Evolutionary conservation across 305 asterid species (phyloP), one percentile per base, ranked within the genome.

Genomic region (Fraxinus xanthoxyloides): DNA sequence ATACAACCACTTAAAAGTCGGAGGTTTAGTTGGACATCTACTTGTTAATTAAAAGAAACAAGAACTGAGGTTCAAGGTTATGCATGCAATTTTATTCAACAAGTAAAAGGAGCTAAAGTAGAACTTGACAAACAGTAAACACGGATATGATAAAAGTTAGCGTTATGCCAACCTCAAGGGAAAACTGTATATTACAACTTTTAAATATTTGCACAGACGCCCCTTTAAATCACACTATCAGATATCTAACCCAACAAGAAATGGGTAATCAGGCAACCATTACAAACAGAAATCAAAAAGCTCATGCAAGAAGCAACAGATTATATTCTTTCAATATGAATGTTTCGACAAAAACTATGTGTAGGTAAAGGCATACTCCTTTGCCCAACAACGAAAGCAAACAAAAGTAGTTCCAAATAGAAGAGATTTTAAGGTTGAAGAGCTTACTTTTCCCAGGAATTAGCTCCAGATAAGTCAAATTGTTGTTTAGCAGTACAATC

Each of bases 361-460:
- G 8, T 28, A 0, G 73, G 34, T 65, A 26, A 26, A 65, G 7
- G 17, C n/a, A 4, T 24, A n/a, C 73, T 10, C 7, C 30, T 30
- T 56, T 36, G 67, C 38, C 34, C 61, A 30, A 38, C 54, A 72
- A 83, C 76, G 70, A 65, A 81, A 65, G 67, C 77, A 54, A 81
- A 72, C 69, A 63, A 82, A 54, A 72, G 4, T 81, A 75, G 54
- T 72, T 31, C 0, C 21, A 23, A 77, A 75, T 36, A 79, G 19
- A 43, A 36, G 43, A 4, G 34, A 69, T 69, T 30, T 78, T 63
- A 40, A 81, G 79, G 69, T 76, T 51, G 83, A 32, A 77, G 67
- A 72, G 74, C 98, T 93, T 91, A 96, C 98, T 90, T 92, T 83
- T 90, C 90, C 98, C 94, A 89, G 74, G 87, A 81, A 89, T 92